Evolutionary conservation across 2,329 filamentous ascomycete genomes (phyloP), one percentile per base, ranked within the genome.

Genomic region (Laburnicola sp.): DNA sequence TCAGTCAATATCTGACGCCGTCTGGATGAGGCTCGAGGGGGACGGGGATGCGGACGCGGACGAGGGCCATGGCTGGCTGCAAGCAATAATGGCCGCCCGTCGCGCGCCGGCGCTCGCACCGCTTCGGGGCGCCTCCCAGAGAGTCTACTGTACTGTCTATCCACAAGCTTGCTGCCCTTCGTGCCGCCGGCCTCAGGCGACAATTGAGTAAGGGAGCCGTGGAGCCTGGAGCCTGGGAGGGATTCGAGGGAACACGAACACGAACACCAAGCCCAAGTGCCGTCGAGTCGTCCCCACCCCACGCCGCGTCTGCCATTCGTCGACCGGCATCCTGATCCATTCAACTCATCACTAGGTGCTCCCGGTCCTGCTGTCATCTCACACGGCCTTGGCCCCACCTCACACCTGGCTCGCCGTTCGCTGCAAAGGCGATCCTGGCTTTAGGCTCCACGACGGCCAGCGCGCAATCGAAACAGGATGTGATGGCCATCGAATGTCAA

Each of bases 351-450:
- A n/a, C n/a, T n/a, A n/a, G n/a, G n/a, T 48, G 51, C 57, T 54
- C 54, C 59, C 56, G 60, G 52, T 56, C 60, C 50, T 45, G 36
- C 45, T 45, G 38, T 32, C 45, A 30, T 45, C 40, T 48, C 43
- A 41, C 35, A n/a, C n/a, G n/a, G 48, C 45, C 49, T 54, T 10
- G 51, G 39, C 47, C 41, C 47, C 51, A 44, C 47, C 37, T n/a
- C n/a, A n/a, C n/a, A n/a, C n/a, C n/a, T n/a, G n/a, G n/a, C n/a
- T n/a, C n/a, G n/a, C n/a, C n/a, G n/a, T n/a, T n/a, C 16, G 53
- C 59, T 69, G 68, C 67, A 70, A 63, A 65, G 65, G 60, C 63
- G 66, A 70, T 71, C 65, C 56, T 57, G 54, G 38, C 49, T 59
- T 58, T 59, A 56, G 57, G 53, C 53, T 52, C 48, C 48, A n/a